A percentile compares a stretch with the other conserved stretches of the same genome.
phyloP scores from a whole-genome alignment of 805 yeast species.

The Scheffersomyces stipitis region DNA sequence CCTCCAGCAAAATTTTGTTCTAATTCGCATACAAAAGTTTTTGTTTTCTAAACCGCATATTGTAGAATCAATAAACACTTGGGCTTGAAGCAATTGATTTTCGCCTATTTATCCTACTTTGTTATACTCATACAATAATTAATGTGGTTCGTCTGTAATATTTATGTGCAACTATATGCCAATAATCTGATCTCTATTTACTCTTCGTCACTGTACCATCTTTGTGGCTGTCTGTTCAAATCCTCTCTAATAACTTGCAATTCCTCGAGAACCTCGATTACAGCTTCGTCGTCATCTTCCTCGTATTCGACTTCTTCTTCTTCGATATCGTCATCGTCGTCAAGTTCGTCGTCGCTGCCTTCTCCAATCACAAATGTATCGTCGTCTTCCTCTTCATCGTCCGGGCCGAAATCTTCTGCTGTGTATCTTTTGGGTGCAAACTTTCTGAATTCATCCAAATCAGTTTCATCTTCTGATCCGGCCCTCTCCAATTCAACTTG shows the following conservation, averaged over 20 bases:
- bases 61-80: no score
- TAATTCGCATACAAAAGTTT: no score
- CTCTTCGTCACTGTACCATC: conserved; percentile 7
- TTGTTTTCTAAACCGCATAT: no score
- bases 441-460: conserved; percentile 8
- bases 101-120: no score
- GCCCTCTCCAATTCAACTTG: conserved; percentile 13
- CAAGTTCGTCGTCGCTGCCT: conserved; percentile 13
- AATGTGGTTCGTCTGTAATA: no score
- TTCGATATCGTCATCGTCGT: conserved; percentile 6
- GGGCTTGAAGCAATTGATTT: no score
- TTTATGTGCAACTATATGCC: no score
- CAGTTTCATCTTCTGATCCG: conserved; percentile 10
- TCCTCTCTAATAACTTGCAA: conserved; percentile 7
- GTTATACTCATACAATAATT: no score
- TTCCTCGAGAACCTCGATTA: conserved; percentile 6
- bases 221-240: conserved; percentile 3
- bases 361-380: conserved; percentile 15
- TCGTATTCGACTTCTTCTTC: conserved; percentile 7
- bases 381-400: conserved; percentile 9
- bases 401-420: background rate
- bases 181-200: background rate
- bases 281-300: conserved; percentile 7
- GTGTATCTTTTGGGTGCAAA: conserved; percentile 1
- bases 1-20: no score